Base-by-base conservation (phyloP, 805 yeast genomes). In the Komagataella mondaviorum region DNA sequence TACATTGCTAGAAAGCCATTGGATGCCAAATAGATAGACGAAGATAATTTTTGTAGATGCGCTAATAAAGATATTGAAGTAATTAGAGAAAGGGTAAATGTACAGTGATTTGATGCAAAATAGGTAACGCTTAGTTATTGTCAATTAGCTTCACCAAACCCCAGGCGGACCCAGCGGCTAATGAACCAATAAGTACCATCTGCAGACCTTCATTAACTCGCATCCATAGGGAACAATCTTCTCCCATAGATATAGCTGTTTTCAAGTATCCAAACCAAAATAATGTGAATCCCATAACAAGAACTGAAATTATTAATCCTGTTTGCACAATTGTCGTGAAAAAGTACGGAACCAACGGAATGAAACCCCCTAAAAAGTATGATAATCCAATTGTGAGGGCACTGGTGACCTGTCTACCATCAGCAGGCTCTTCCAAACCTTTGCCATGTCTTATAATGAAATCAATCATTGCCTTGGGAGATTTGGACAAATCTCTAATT, bases 141-240 rank as follows among this genome's bases (percentile, higher is more conserved):
- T 83, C 96, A 54, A 91, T 81, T 56, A 83, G 65, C 63, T 81
- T 84, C 39, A 91, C 99, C 63, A 90, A 77, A 47, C 79, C 80
- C 96, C 96, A 91, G 8, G 99, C 99, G 22, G 95, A 86, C 4
- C 96, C 95, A 4, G 99, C 98, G 20, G 99, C 98, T 36, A 85
- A 71, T n/a, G 97, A 95, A 45, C 99, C 99, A 49, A 88, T 90
- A n/a, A 84, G 67, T 51, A 88, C 81, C 98, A 93, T 91, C 68
- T 88, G 95, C 17, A 84, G 52, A 47, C 97, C 98, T 66, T 90
- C 96, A 50, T 72, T 69, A 3, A 84, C 68, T 61, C 83, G 84
- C 56, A 77, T 79, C 55, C 63, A 59, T 1, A 63, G 60, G n/a
- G 87, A 75, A 58, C 86, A 78, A 55, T 81, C 89, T 22, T 78